A percentile compares a stretch with the other conserved stretches of the same genome.
Evolutionary conservation across 2,329 filamentous ascomycete genomes (phyloP).

Genomic region (Penicillium sp.): DNA sequence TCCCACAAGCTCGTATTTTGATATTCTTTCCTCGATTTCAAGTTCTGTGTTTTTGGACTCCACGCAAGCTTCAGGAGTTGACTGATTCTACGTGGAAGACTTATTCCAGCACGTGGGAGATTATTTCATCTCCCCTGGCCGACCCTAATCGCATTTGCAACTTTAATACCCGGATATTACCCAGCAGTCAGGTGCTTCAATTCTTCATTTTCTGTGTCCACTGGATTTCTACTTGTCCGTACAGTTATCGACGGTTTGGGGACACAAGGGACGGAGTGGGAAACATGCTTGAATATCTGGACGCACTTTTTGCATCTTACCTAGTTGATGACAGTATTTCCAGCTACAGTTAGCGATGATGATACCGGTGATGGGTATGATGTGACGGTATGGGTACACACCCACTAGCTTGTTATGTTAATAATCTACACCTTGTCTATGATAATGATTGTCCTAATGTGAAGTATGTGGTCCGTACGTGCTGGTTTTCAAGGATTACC

Average conservation of each 20-base stretch:
- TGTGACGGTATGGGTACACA: background rate
- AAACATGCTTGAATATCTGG: background rate
- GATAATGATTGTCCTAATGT: slow-evolving; percentile 1
- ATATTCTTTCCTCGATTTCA: background rate
- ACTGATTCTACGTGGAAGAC: background rate
- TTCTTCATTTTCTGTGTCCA: background rate
- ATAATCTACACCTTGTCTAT: background rate
- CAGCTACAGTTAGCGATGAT: background rate
- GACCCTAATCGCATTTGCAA: slow-evolving; percentile 9
- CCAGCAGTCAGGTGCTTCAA: background rate
- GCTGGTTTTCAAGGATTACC: background rate
- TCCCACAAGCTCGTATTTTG: background rate
- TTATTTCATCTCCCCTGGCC: background rate
- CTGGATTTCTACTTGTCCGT: slow-evolving; percentile 8
- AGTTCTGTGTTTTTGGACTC: background rate
- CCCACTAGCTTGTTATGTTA: background rate
- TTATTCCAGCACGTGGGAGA: background rate
- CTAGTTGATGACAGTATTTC: background rate
- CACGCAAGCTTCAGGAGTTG: background rate
- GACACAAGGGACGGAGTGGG: slow-evolving; percentile 2
- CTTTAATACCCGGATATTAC: background rate
- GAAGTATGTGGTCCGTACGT: background rate
- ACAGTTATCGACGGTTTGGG: slow-evolving; percentile 10
- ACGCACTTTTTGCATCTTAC: slow-evolving; percentile 4
- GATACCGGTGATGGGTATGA: background rate